Percentiles rank a stretch among this genome's conserved stretches.
Evolutionary conservation across 495 filamentous ascomycete species (phyloP).

Genomic region (Haplographium delicatum): DNA sequence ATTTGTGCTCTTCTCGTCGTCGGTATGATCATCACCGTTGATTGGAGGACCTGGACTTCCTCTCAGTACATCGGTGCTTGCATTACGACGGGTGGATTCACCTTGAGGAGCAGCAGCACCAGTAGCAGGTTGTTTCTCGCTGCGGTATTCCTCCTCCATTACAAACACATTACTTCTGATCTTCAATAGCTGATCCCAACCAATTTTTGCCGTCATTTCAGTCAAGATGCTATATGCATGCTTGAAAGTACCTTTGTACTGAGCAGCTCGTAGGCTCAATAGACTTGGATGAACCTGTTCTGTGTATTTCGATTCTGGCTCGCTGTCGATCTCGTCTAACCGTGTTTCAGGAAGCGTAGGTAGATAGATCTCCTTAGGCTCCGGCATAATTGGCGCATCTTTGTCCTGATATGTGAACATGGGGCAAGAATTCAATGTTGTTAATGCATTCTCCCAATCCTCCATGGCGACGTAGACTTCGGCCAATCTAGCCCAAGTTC

Average conservation of each 20-base stretch:
- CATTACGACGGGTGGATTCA: slow-evolving; percentile 53
- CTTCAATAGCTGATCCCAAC: slow-evolving; percentile 92
- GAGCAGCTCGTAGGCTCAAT: slow-evolving; percentile 78
- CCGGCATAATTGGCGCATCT: slow-evolving; percentile 89
- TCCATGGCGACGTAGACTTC: slow-evolving; percentile 90
- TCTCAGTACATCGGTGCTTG: slow-evolving; percentile 70
- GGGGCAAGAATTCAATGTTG: slow-evolving; percentile 97
- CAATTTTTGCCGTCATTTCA: slow-evolving; percentile 90
- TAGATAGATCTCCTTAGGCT: slow-evolving; percentile 77
- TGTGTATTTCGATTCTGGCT: slow-evolving; percentile 70
- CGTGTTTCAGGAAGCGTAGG: slow-evolving; percentile 85
- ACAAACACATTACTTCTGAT: slow-evolving; percentile 96
- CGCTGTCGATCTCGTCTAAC: slow-evolving; percentile 88
- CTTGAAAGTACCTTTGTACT: slow-evolving; percentile 89
- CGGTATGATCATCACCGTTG: slow-evolving; percentile 51
- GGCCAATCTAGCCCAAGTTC: slow-evolving; percentile 90
- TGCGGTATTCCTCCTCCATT: slow-evolving; percentile 98
- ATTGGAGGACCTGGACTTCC: slow-evolving; percentile 56
- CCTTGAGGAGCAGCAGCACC: slow-evolving; percentile 39
- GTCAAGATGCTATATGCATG: slow-evolving; percentile 92
- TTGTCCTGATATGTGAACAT: slow-evolving; percentile 99
- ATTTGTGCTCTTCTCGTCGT: slow-evolving; percentile 37
- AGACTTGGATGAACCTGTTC: slow-evolving; percentile 86
- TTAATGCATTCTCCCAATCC: slow-evolving; percentile 87
- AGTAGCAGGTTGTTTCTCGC: slow-evolving; percentile 67